Evolutionary conservation across 2,329 filamentous ascomycete species (phyloP).

Genomic region (Cladobotryum protrusum): DNA sequence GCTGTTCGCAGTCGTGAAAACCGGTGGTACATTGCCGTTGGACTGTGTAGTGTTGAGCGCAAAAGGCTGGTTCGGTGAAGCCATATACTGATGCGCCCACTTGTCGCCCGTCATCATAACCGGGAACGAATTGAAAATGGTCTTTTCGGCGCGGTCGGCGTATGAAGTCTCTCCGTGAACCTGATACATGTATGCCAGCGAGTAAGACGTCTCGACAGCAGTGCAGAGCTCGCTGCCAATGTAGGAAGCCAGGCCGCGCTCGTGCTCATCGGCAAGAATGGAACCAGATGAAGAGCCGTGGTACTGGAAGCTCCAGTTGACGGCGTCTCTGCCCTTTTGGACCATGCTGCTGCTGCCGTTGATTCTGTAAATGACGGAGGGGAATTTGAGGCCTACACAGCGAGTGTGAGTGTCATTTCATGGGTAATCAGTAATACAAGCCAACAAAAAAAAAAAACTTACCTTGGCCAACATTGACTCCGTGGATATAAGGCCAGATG

Average conservation of each 20-base stretch:
- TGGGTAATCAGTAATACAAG: not conserved
- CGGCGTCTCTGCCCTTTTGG: conserved; percentile 30
- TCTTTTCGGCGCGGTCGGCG: conserved; percentile 45
- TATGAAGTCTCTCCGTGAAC: conserved; percentile 29
- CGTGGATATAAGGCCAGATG: conserved; percentile 31
- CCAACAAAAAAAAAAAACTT: conserved; percentile 3
- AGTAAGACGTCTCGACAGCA: conserved; percentile 29
- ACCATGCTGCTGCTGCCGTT: conserved; percentile 30
- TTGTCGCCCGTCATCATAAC: conserved; percentile 43
- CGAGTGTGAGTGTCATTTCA: not conserved
- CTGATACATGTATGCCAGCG: conserved; percentile 28
- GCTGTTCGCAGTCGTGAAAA: conserved; percentile 43
- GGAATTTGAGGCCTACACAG: conserved; percentile 32
- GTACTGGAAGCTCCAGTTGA: conserved; percentile 30
- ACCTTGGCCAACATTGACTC: conserved; percentile 40
- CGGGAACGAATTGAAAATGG: conserved; percentile 51
- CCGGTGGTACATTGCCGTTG: conserved; percentile 17
- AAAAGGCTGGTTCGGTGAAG: conserved; percentile 48
- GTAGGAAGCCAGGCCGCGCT: conserved; percentile 31
- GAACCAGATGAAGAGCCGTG: conserved; percentile 36
- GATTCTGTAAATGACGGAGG: conserved; percentile 35
- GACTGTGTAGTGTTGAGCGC: conserved; percentile 32
- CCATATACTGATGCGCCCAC: conserved; percentile 52
- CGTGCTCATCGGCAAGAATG: conserved; percentile 35
- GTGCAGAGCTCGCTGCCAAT: conserved; percentile 32